These are phyloP conservation scores for Leccinum solheimii DNA, from an alignment of 1,284 basidiomycete genomes.

Conservation along the genomic window DNA sequence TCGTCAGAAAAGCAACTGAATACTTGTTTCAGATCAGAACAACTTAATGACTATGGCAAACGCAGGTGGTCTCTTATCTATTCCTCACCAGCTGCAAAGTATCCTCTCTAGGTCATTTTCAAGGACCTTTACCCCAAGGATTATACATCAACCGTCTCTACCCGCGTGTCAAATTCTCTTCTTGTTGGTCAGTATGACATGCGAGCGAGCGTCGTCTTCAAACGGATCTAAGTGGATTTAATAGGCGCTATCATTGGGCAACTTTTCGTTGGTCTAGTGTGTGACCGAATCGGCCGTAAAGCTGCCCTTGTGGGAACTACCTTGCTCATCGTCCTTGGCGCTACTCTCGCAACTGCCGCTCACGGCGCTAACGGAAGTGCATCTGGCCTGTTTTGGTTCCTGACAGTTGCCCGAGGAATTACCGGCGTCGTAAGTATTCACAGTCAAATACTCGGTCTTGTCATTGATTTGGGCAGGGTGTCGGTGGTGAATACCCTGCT, in stretches of 20 bases:
- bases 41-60: conserved; percentile 68
- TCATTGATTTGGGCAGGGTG: conserved; percentile 45
- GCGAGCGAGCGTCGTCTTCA: conserved; percentile 14
- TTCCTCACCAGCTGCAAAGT: conserved; percentile 1
- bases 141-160: conserved; percentile 64
- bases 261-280: conserved; percentile 64
- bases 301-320: conserved; percentile 72
- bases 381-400: conserved; percentile 73
- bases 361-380: conserved; percentile 60
- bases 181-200: conserved; percentile 56
- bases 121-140: conserved; percentile 57
- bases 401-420: conserved; percentile 71
- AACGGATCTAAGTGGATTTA: conserved; percentile 20
- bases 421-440: conserved; percentile 59
- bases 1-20: conserved; percentile 3
- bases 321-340: conserved; percentile 68
- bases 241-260: conserved; percentile 71
- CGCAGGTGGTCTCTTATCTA: conserved; percentile 33
- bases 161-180: conserved; percentile 72
- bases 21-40: conserved; percentile 56
- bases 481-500: conserved; percentile 79
- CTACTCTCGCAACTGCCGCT: conserved; percentile 70
- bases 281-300: conserved; percentile 73
- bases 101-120: conserved; percentile 52
- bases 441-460: neutral